Evolutionary conservation across 257 asterid genomes (phyloP).

Genomic region (Perilla frutescens): DNA sequence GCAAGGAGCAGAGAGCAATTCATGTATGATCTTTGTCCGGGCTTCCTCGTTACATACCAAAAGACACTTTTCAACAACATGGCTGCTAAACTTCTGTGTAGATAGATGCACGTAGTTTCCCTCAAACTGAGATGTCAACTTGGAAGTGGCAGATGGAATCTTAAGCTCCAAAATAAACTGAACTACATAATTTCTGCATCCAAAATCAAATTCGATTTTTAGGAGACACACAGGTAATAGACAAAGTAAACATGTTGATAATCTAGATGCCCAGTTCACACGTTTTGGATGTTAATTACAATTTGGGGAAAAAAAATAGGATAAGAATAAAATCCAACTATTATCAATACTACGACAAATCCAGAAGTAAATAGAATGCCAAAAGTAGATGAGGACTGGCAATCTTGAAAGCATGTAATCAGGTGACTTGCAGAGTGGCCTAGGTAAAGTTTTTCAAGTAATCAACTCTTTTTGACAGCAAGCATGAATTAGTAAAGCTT

Average conservation of each 20-base stretch:
- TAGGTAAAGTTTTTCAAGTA: background rate
- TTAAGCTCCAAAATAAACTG: slow-evolving; percentile 84
- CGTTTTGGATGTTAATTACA: background rate
- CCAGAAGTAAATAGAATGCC: background rate
- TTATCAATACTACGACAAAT: background rate
- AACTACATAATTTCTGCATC: slow-evolving; percentile 86
- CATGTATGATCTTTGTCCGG: slow-evolving; percentile 69
- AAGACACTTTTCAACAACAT: slow-evolving; percentile 92
- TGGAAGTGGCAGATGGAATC: slow-evolving; percentile 66
- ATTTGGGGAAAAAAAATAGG: too few species aligned
- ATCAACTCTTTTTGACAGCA: background rate
- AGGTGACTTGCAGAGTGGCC: background rate
- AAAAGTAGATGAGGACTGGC: background rate
- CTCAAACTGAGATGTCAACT: slow-evolving; percentile 71
- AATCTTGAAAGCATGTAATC: background rate
- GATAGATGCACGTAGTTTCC: slow-evolving; percentile 81
- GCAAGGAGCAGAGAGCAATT: slow-evolving; percentile 67
- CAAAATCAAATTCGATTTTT: background rate
- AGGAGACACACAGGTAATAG: background rate
- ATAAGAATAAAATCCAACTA: background rate
- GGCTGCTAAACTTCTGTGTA: slow-evolving; percentile 88
- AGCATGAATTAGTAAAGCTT: background rate
- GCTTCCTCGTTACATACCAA: slow-evolving; percentile 49
- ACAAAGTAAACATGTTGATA: background rate
- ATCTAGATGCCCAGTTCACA: background rate